Evolutionary conservation across 257 asterid species (phyloP).

Genomic region (Jasminum sambac): DNA sequence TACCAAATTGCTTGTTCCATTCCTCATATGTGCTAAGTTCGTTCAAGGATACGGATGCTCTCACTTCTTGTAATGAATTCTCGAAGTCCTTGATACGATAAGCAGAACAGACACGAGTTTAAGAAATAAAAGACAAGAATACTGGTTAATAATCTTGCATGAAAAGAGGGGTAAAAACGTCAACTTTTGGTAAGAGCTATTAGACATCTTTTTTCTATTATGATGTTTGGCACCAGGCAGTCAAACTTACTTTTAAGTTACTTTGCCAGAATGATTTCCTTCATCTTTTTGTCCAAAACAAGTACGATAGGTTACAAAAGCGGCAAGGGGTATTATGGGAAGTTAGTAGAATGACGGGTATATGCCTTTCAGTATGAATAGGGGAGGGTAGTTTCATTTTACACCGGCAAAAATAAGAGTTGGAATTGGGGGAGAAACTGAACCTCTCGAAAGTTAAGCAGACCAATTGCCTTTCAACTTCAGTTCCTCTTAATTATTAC

Average conservation of each 20-base stretch:
- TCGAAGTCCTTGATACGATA: slow-evolving; percentile 66
- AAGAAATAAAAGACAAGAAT: background rate
- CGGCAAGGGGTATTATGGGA: no score
- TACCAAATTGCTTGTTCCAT: slow-evolving; percentile 94
- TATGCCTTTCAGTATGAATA: no score
- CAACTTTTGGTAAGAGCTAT: background rate
- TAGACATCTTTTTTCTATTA: background rate
- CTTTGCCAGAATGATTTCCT: background rate
- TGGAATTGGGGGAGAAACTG: no score
- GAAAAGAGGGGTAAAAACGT: background rate
- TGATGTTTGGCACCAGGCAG: background rate
- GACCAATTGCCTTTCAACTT: no score
- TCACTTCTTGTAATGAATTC: slow-evolving; percentile 85
- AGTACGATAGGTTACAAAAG: no score
- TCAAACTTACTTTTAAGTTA: background rate
- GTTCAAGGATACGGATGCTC: slow-evolving; percentile 86
- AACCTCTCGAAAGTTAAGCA: no score
- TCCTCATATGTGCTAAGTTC: slow-evolving; percentile 82
- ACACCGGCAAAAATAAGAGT: no score
- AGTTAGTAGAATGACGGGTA: no score
- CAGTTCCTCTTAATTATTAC: no score
- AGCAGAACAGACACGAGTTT: slow-evolving; percentile 4
- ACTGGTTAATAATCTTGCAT: background rate
- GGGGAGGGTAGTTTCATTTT: no score
- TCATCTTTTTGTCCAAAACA: no score